Conservation (phyloP, 805 yeast species). For the Myxozyma monticola region DNA sequence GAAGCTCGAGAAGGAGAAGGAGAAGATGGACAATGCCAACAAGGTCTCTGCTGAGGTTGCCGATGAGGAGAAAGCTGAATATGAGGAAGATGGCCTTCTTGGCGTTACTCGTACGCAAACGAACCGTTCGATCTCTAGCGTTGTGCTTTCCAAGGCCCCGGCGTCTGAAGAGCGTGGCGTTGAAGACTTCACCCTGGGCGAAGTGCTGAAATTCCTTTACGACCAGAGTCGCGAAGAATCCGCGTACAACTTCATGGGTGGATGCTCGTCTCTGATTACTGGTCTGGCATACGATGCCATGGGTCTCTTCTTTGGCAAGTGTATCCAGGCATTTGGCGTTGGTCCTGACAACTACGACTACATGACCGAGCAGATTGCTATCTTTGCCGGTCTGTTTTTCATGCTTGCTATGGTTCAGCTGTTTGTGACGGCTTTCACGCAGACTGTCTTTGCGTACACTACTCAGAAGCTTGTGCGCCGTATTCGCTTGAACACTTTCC, state of each 20-base stretch:
- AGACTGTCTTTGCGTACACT: slow-evolving; percentile 12
- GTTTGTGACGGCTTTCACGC: slow-evolving; percentile 5
- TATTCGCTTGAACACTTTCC: slow-evolving; percentile 32
- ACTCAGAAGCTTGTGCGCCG: slow-evolving; percentile 32
- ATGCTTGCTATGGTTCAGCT: slow-evolving; percentile 23
- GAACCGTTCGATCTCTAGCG: slow-evolving; percentile 15
- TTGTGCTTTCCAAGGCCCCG: slow-evolving; percentile 4
- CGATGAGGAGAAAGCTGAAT: neutral
- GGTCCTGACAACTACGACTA: slow-evolving; percentile 29
- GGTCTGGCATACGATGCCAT: slow-evolving; percentile 43
- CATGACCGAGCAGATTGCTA: slow-evolving; percentile 12
- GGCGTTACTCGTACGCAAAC: slow-evolving; percentile 14
- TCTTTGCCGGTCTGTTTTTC: slow-evolving; percentile 24
- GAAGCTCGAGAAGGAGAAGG: slow-evolving; percentile 27
- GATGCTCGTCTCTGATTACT: slow-evolving; percentile 33
- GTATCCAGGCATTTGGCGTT: slow-evolving; percentile 10
- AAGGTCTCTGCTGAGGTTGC: neutral
- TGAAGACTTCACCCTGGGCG: slow-evolving; percentile 11
- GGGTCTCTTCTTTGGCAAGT: slow-evolving; percentile 27
- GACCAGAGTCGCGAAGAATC: slow-evolving; percentile 12
- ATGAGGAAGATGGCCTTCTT: neutral
- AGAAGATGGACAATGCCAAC: slow-evolving; percentile 4
- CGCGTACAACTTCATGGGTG: slow-evolving; percentile 8
- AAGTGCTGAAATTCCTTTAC: slow-evolving; percentile 10
- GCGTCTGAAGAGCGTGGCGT: slow-evolving; percentile 1